Conservation (phyloP, 1,284 basidiomycete species). For the Pyrrhoderma noxium region DNA sequence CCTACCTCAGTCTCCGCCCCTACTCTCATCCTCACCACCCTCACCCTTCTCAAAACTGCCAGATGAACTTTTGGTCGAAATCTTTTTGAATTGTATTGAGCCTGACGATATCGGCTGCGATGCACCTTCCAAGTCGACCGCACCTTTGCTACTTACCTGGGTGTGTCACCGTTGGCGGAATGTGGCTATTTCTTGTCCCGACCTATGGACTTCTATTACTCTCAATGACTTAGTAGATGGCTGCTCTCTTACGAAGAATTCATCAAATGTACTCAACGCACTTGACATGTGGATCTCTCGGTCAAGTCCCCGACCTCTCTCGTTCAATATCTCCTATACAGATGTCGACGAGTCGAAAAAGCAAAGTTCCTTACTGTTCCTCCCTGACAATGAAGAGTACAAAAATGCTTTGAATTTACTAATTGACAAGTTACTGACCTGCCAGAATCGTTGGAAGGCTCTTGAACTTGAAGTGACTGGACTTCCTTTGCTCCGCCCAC, state of each 20-base stretch:
- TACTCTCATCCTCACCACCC: no score
- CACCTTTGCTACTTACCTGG: slow-evolving; percentile 8
- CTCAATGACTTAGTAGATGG: background rate
- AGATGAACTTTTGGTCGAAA: slow-evolving; percentile 6
- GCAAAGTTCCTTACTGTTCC: background rate
- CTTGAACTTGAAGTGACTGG: slow-evolving; percentile 5
- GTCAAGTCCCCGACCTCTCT: slow-evolving; percentile 2
- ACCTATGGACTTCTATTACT: slow-evolving; percentile 4
- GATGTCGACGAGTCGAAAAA: background rate
- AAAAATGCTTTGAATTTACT: background rate
- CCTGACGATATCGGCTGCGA: slow-evolving; percentile 11
- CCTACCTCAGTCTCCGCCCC: no score
- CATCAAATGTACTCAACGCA: background rate
- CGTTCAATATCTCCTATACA: slow-evolving; percentile 10
- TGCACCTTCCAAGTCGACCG: background rate
- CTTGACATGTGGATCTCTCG: slow-evolving; percentile 7
- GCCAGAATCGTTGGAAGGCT: slow-evolving; percentile 8
- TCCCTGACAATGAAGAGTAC: slow-evolving; percentile 1
- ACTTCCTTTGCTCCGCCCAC: background rate
- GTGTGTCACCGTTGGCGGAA: slow-evolving; percentile 9
- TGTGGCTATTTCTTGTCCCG: slow-evolving; percentile 3
- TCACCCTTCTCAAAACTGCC: slow-evolving; percentile 1
- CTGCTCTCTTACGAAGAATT: background rate
- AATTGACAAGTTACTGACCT: slow-evolving; percentile 2
- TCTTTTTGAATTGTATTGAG: slow-evolving; percentile 9